Percentiles rank a stretch among this genome's conserved stretches.
Evolutionary conservation across 2,329 filamentous ascomycete species (phyloP).

Genomic region (Fusarium algeriense): DNA sequence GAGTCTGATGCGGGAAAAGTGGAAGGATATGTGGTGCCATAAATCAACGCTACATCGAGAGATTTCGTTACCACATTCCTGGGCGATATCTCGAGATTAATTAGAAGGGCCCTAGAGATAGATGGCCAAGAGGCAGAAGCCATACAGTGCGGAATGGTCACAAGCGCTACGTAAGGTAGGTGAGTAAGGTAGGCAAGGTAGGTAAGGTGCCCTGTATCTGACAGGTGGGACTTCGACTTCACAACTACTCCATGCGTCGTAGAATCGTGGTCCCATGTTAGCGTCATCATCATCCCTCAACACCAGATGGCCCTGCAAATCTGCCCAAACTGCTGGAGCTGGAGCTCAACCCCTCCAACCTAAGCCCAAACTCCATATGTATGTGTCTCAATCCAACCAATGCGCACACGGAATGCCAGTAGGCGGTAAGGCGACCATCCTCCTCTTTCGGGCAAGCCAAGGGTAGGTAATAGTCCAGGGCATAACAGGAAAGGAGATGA

Average conservation of each 20-base stretch:
- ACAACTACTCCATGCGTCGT: constrained; percentile 25
- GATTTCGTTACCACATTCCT: constrained; percentile 21
- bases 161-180: background rate
- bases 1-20: constrained; percentile 9
- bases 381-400: constrained; percentile 22
- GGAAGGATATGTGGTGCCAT: constrained; percentile 30
- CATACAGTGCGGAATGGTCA: constrained; percentile 16
- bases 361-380: background rate
- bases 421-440: constrained; percentile 27
- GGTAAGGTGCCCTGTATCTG: background rate
- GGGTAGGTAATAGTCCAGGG: background rate
- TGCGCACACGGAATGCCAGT: constrained; percentile 7
- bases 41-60: constrained; percentile 19
- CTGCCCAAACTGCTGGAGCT: constrained; percentile 28
- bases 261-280: constrained; percentile 42
- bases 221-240: constrained; percentile 9
- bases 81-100: background rate
- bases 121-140: background rate
- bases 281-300: constrained; percentile 46
- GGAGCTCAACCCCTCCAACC: constrained; percentile 15
- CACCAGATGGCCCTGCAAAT: constrained; percentile 39
- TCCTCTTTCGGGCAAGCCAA: constrained; percentile 14
- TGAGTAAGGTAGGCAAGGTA: background rate
- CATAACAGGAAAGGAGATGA: constrained; percentile 3
- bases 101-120: background rate